Base-by-base conservation (phyloP, 306 rosid genomes). In the Ormosia semicastrata region DNA sequence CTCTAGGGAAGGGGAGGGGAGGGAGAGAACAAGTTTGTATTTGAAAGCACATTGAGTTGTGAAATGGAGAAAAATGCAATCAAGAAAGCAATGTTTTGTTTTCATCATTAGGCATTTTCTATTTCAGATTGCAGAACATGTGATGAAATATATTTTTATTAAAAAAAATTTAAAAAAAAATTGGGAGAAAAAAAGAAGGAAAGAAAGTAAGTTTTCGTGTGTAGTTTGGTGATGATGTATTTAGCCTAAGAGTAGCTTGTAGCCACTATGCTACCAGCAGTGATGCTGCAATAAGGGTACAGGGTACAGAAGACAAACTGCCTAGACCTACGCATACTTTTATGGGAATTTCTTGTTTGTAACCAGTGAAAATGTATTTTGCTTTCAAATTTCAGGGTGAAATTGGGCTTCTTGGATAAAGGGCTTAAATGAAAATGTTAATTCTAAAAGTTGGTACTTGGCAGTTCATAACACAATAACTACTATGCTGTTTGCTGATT, bases 31-130 rank as follows among this genome's bases (percentile, higher is more conserved):
- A 64, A 36, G 40, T 73, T 56, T 78, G 59, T 68, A 50, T 77
- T 56, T 72, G 15, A 52, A 82, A 76, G 56, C n/a, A 82, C 36
- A 36, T 57, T 46, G 14, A 24, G 53, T 53, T 79, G 33, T 15
- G 8, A 30, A 78, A 73, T 78, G 49, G 52, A 66, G 63, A 33
- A 44, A 44, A 34, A 11, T 3, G 8, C 24, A 67, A 11, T 66
- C 52, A 59, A 47, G 70, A 81, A 46, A 54, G 39, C 63, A 69
- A 44, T 69, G n/a, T 75, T 57, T 36, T 76, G 60, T 63, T 73
- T 80, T 39, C 73, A 52, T 50, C 66, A 81, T 49, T 13, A 11
- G 81, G 4, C 18, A 71, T 76, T 70, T 83, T 54, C 43, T 39
- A 13, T 66, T 52, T 64, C 41, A 58, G 53, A 46, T 4, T 33